Evolutionary conservation across 148 eudicot species (phyloP).

Genomic region (Salicornia ramosissima): DNA sequence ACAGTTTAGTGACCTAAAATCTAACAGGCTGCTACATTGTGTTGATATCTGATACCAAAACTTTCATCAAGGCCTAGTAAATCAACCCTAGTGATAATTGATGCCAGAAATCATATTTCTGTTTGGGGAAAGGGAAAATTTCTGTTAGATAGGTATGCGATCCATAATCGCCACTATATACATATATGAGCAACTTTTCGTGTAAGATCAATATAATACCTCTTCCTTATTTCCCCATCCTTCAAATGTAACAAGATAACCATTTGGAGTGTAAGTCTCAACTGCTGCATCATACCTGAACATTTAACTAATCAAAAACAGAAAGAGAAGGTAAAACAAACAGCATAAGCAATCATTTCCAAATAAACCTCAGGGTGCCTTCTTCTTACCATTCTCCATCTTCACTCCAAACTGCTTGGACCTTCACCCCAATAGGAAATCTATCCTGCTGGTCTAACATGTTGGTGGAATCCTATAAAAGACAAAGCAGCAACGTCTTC

Average conservation of each 20-base stretch:
- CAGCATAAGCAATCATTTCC: conserved; percentile 7
- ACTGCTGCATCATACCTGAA: conserved; percentile 89
- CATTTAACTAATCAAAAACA: conserved; percentile 54
- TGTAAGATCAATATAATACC: conserved; percentile 37
- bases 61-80: too few species aligned
- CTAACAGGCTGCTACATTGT: too few species aligned
- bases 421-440: conserved; percentile 69
- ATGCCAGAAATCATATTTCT: too few species aligned
- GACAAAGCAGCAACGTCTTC: not conserved
- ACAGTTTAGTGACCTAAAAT: too few species aligned
- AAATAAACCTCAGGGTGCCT: conserved; percentile 12
- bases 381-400: conserved; percentile 89
- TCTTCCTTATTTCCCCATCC: conserved; percentile 98
- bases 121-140: too few species aligned
- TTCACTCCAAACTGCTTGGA: conserved; percentile 96
- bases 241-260: conserved; percentile 60
- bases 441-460: conserved; percentile 44
- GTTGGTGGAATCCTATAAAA: conserved; percentile 36
- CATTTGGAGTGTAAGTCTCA: conserved; percentile 68
- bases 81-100: too few species aligned
- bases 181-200: not conserved
- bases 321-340: conserved; percentile 23
- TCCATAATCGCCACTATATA: too few species aligned
- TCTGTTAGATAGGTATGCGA: too few species aligned
- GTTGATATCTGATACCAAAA: too few species aligned